These are phyloP conservation scores for Plectosphaerella plurivora DNA, from an alignment of 2,329 filamentous ascomycete genomes.

Conservation along the genomic window DNA sequence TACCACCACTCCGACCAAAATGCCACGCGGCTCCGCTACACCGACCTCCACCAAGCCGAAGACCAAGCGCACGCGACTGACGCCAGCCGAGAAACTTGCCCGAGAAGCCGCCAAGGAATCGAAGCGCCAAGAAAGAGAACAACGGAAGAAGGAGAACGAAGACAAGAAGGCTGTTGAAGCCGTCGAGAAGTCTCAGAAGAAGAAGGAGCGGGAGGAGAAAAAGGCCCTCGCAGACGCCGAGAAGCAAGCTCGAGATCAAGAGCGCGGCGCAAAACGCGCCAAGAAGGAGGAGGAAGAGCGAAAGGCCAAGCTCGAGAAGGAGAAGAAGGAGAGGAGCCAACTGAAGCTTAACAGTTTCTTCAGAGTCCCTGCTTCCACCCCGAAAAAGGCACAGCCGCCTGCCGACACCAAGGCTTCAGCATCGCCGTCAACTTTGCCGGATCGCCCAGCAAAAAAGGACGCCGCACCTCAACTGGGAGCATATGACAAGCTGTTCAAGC, in stretches of 20 bases:
- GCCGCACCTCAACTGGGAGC: constrained; percentile 31
- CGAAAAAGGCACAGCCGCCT: constrained; percentile 14
- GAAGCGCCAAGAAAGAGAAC: constrained; percentile 28
- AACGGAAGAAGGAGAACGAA: constrained; percentile 32
- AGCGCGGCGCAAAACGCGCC: constrained; percentile 40
- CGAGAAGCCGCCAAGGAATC: constrained; percentile 24
- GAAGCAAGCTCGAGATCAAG: constrained; percentile 28
- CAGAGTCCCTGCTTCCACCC: constrained; percentile 26
- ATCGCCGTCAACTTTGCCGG: constrained; percentile 17
- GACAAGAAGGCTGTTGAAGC: constrained; percentile 31
- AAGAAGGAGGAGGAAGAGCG: constrained; percentile 46
- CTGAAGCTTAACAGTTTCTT: constrained; percentile 44
- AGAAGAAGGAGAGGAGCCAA: constrained; percentile 46
- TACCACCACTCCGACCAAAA: not conserved
- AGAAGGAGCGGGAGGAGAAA: constrained; percentile 22
- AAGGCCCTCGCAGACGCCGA: constrained; percentile 23
- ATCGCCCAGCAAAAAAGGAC: constrained; percentile 15
- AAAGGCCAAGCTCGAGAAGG: constrained; percentile 34
- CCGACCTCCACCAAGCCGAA: not conserved
- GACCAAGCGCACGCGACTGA: constrained; percentile 38
- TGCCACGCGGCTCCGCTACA: constrained; percentile 3
- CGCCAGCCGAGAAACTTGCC: constrained; percentile 32
- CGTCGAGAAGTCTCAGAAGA: constrained; percentile 31
- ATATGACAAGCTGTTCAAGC: constrained; percentile 70
- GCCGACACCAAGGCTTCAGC: constrained; percentile 11